Base-by-base conservation (phyloP, 345 rosid genomes). In the Microcos paniculata region DNA sequence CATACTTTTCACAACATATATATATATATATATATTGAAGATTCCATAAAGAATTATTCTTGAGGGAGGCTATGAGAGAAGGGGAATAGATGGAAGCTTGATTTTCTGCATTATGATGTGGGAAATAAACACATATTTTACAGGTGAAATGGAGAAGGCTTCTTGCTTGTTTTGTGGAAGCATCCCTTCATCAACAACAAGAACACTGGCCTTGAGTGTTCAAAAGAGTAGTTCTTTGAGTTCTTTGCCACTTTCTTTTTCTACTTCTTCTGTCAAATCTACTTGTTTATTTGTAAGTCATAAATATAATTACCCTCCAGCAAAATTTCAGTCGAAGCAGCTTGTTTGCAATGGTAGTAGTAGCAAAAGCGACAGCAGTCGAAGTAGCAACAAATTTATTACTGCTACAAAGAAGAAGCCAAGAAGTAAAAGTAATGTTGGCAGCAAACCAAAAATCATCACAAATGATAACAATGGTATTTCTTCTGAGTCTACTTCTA, bases 101-200 rank as follows among this genome's bases (percentile, higher is more conserved):
- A 69, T 75, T 65, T 70, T 78, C 73, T 56, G 63, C 1, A 63
- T 73, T 61, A 56, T 56, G 61, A 64, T 23, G 31, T 75, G 75
- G 19, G 42, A 70, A 74, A 53, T 69, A 65, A 26, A 67, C 15
- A 52, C 10, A 48, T 23, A 38, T 33, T 23, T 56, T 35, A 3
- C 45, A 30, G 70, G 38, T 82, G 85, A 75, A 68, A 83, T 88
- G 88, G 89, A 85, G 45, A 62, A 31, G 61, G 88, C 84, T 23
- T 88, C 91, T 13, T 84, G 85, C 81, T 73, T 79, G 64, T 67
- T 77, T n/a, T 78, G 82, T 67, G 82, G 86, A 83, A 90, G 87
- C 84, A 77, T 84, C 45, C 84, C 84, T 40, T 79, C 79, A 1
- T 72, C 80, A 67, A 76, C 80, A 9, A 77, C 78, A 2, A 79